phyloP scores from a whole-genome alignment of 768 basidiomycete species.

The Boletus rubropictus region DNA sequence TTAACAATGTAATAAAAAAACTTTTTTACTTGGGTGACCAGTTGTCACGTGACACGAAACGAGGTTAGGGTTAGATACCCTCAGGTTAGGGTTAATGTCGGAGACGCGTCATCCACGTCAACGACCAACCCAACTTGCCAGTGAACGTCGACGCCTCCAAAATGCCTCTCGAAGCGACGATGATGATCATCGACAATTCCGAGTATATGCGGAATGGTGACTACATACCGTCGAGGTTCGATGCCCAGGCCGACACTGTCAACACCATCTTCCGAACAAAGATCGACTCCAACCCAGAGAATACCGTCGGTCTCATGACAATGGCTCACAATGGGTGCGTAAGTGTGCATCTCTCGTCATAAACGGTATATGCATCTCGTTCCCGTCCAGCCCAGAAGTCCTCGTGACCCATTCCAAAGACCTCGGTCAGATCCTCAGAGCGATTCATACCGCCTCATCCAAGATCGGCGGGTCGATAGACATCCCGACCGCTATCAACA shows the following conservation, averaged over 20 bases:
- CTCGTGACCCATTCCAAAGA: conserved; percentile 96
- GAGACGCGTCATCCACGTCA: conserved; percentile 26
- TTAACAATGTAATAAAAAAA: too few species aligned
- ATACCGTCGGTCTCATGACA: conserved; percentile 95
- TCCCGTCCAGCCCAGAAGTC: conserved; percentile 71
- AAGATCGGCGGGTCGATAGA: conserved; percentile 80
- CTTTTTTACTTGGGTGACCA: too few species aligned
- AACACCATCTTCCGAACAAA: conserved; percentile 88
- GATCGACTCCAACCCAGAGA: conserved; percentile 94
- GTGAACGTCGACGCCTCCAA: conserved; percentile 26
- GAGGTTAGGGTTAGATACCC: not conserved
- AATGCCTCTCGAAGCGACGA: conserved; percentile 97
- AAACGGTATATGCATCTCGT: not conserved
- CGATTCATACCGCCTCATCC: conserved; percentile 61
- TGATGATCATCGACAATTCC: conserved; percentile 97
- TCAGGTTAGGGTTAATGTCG: conserved; percentile 17
- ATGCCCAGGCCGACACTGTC: conserved; percentile 89
- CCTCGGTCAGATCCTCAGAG: conserved; percentile 83
- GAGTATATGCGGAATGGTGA: conserved; percentile 97
- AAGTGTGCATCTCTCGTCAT: conserved; percentile 4
- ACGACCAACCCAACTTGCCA: conserved; percentile 3
- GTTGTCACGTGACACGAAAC: too few species aligned
- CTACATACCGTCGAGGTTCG: conserved; percentile 80
- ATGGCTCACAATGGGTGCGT: conserved; percentile 94
- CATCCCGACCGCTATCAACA: conserved; percentile 83